Base-by-base conservation (phyloP, 768 basidiomycete species). In the Naganishia antarctica region DNA sequence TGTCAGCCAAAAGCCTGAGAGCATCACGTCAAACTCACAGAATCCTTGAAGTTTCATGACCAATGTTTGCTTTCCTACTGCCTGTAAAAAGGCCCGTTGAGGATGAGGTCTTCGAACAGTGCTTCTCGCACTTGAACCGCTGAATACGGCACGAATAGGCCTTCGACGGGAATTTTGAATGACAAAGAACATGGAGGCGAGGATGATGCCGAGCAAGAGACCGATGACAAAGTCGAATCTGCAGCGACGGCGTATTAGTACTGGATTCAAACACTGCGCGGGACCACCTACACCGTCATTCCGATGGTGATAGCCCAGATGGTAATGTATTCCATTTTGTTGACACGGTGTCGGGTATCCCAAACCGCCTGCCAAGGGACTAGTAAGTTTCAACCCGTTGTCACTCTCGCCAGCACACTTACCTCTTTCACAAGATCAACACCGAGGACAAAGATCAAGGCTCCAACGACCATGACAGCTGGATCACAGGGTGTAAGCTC, bases 151-250 rank as follows among this genome's bases (percentile, higher is more conserved):
- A 9, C 94, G 85, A 66, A 99, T 91, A 68, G 91, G 90, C 47
- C 84, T 79, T 16, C 90, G 78, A 70, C 87, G 88, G 0, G 92
- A 96, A 65, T 89, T 94, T 71, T 94, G 90, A 1, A 98, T 82
- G n/a, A 99, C 94, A 72, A 99, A 99, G 80, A 94, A 96, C 77
- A 97, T 76, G 87, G 91, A 96, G 71, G 90, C 90, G 63, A 91
- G 85, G 61, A 94, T 80, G 71, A 98, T 90, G 5, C 94, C 94
- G 70, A 93, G 90, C 2, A 93, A 77, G 0, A 99, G 89, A 0
- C 94, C 94, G 68, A 87, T 85, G 6, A 97, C 92, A 71, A 97
- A 97, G 79, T 97, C 92, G 86, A 74, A 77, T 11, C 75, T 76
- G 58, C 1, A 8, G 26, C 1, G 16, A 16, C 32, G 57, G 34